Conservation (phyloP, 352 stramenopile species). For the Phytopythium montanum region DNA sequence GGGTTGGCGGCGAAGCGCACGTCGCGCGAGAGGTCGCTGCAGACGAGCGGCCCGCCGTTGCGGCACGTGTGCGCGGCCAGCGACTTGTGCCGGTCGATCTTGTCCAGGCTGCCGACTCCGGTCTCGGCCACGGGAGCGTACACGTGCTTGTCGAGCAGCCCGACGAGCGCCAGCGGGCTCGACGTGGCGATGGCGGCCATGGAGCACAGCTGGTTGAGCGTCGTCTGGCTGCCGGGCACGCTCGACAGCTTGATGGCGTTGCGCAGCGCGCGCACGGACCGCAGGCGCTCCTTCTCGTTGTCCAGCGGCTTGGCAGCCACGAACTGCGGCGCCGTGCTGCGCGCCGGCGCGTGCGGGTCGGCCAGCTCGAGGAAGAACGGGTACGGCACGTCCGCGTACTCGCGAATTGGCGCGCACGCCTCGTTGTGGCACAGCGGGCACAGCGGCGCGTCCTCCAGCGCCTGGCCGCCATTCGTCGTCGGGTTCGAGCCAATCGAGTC, state of each 20-base stretch:
- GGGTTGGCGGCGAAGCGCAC: conserved; percentile 53
- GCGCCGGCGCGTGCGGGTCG: conserved; percentile 31
- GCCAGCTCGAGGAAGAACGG: conserved; percentile 58
- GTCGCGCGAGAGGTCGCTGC: conserved; percentile 42
- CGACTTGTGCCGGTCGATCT: conserved; percentile 52
- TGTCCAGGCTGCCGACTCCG: conserved; percentile 27
- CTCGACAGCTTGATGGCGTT: conserved; percentile 38
- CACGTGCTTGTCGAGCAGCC: conserved; percentile 67
- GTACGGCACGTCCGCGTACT: conserved; percentile 73
- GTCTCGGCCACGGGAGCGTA: conserved; percentile 62
- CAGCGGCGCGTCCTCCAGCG: conserved; percentile 16
- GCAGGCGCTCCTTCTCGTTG: conserved; percentile 64
- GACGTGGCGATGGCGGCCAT: conserved; percentile 81
- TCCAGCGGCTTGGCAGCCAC: conserved; percentile 62
- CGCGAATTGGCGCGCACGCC: conserved; percentile 52
- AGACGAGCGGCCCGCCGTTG: conserved; percentile 49
- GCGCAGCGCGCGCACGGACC: conserved; percentile 47
- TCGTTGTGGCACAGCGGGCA: conserved; percentile 71
- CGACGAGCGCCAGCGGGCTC: conserved; percentile 60
- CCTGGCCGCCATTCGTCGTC: conserved; percentile 18
- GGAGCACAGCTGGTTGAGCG: conserved; percentile 62
- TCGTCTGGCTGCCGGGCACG: conserved; percentile 34
- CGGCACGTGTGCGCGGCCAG: conserved; percentile 51
- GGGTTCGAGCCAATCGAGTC: conserved; percentile 12
- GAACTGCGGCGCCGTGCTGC: conserved; percentile 34